Base-by-base conservation (phyloP, 2,329 filamentous ascomycete genomes). In the Ophiocordyceps camponoti-saundersi region DNA sequence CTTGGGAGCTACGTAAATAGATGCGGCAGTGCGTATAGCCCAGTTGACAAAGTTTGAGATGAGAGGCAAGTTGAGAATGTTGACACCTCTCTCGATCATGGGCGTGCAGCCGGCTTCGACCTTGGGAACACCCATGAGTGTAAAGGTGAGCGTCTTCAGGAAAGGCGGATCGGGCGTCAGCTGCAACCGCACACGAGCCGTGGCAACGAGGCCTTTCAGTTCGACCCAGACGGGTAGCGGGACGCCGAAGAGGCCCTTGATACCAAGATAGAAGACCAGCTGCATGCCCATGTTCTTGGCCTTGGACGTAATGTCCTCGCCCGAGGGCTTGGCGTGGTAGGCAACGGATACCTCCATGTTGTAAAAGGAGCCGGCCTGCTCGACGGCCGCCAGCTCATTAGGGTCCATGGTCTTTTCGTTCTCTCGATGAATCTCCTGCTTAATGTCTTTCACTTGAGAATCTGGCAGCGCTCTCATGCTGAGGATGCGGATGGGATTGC, bases 111-210 rank as follows among this genome's bases (percentile, higher is more conserved):
- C 80, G 6, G 86, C 64, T 48, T 80, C 75, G 10, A 83, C 80
- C 55, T 81, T 81, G 0, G 83, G 83, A 56, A 86, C 82, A 3
- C 83, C 83, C 12, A 87, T 72, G 51, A 87, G 82, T 0, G 82
- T 85, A 48, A 86, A 56, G 1, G 82, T 87, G 56, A 79, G 84
- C 4, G 86, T 67, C 18, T 77, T 75, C 61, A 87, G 80, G 63
- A 88, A 87, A 0, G 83, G 83, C 0, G 83, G 82, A 54, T 88
- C 82, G 0, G 83, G 82, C 2, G 86, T 82, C 1, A 87, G 70
- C 56, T 88, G 83, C 13, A 88, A 67, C 22, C 83, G 73, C 47
- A 85, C 55, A 3, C 83, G 71, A 62, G 82, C 69, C 1, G 77
- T 82, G n/a, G 82, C 80, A n/a, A 88, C 71, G 15, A 86, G 69